phyloP scores from a whole-genome alignment of 257 asterid species.

The Rehmannia glutinosa region DNA sequence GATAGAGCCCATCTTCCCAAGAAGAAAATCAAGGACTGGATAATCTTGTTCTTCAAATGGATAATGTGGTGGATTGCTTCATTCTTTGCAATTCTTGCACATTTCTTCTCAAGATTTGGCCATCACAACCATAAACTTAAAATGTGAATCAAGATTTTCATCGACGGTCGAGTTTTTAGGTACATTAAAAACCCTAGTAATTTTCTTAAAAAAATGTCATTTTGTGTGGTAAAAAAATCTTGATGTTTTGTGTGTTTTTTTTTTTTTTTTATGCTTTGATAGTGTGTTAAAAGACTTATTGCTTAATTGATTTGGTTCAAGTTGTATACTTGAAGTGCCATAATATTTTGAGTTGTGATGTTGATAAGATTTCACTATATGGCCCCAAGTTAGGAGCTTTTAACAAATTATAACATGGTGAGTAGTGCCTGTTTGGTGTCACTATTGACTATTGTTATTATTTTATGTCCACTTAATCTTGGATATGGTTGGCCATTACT shows the following conservation, averaged over 20 bases:
- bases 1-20: slow-evolving; percentile 59
- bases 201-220: no score
- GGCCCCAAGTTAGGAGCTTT: neutral
- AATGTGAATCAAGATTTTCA: slow-evolving; percentile 3
- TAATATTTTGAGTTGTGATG: no score
- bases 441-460: neutral
- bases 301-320: no score
- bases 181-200: no score
- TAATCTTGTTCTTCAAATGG: slow-evolving; percentile 26
- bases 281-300: no score
- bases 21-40: slow-evolving; percentile 36
- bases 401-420: neutral
- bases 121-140: slow-evolving; percentile 28
- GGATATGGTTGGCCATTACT: neutral
- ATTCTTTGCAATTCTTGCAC: slow-evolving; percentile 43
- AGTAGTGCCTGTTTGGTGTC: neutral
- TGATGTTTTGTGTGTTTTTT: no score
- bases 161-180: no score
- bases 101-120: slow-evolving; percentile 45
- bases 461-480: neutral
- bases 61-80: slow-evolving; percentile 45
- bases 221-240: no score
- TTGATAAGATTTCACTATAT: no score
- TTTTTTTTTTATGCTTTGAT: no score
- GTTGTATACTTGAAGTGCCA: no score